phyloP scores from a whole-genome alignment of 108 stramenopile species.

The Cylindrotheca closterium region DNA sequence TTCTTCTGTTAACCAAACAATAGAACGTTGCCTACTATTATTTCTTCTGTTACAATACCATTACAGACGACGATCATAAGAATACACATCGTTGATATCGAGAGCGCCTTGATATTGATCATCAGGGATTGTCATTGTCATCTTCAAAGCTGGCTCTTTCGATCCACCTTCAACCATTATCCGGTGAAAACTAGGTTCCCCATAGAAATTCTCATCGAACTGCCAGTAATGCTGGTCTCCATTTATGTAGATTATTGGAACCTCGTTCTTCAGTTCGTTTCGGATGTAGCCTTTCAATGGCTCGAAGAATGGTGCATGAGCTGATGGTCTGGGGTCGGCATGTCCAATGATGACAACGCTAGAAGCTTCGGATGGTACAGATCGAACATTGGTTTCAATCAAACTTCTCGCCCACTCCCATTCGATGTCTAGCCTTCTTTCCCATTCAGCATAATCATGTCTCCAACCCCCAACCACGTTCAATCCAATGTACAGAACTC shows the following conservation, averaged over 20 bases:
- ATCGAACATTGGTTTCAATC: conserved; percentile 5
- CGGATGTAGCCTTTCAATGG: conserved; percentile 16
- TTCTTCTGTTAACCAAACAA: not conserved
- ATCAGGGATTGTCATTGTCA: not conserved
- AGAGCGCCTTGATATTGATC: not conserved
- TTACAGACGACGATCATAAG: not conserved
- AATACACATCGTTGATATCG: not conserved
- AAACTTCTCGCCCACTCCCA: conserved; percentile 26
- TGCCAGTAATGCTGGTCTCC: conserved; percentile 30
- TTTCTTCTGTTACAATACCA: too few relatives aligned
- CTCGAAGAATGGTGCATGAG: conserved; percentile 27
- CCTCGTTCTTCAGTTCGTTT: conserved; percentile 12
- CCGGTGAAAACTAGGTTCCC: conserved; percentile 6
- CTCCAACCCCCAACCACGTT: conserved; percentile 30
- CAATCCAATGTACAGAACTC: conserved; percentile 35
- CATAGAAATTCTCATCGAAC: conserved; percentile 30
- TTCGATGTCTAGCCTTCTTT: conserved; percentile 12
- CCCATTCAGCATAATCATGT: conserved; percentile 25
- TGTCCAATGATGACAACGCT: conserved; percentile 40
- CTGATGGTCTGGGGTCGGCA: conserved; percentile 12
- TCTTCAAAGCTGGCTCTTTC: conserved; percentile 31
- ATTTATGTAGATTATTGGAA: conserved; percentile 37
- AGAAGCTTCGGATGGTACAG: conserved; percentile 4
- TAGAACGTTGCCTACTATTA: not conserved
- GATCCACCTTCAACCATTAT: conserved; percentile 39